Base-by-base conservation (phyloP, 2,329 filamentous ascomycete genomes). In the Colletotrichum plurivorum region DNA sequence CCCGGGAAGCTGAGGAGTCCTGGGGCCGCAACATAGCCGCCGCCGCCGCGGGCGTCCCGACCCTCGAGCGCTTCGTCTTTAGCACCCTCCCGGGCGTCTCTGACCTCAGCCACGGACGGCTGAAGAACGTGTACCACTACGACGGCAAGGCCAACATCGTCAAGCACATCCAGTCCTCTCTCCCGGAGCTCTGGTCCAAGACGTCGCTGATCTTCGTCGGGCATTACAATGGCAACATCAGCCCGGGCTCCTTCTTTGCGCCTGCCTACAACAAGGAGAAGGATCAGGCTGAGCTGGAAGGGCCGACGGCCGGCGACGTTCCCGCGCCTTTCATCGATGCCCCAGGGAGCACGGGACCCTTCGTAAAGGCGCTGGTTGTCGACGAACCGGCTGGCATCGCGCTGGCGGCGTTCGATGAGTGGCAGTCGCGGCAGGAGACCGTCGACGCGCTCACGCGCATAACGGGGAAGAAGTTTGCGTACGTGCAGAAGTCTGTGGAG, bases 21-120 rank as follows among this genome's bases (percentile, higher is more conserved):
- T 84, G 88, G 63, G 87, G 87, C 0, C 83, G 81, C 70, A 90
- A 89, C 67, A 84, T 89, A 20, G 84, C 82, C 2, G 83, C 87
- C 67, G 87, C 86, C 0, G 87, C 87, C 0, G 84, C 84, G 0
- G 73, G 36, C 9, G 13, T 49, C 3, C n/a, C 39, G 5, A 52
- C n/a, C 4, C 12, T 69, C 2, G 45, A 67, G 20, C 48, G 66
- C 12, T 67, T 69, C 25, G 4, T 69, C n/a, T 67, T 69, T 10
- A 65, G 61, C 31, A 69, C 16, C 15, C 49, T 67, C 0, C 55
- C 66, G 0, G 22, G 36, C 9, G 66, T 66, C 7, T 36, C 15
- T 0, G 36, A 61, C 6, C 20, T 67, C 2, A 67, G 41, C 27
- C n/a, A 36, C 8, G 62, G 62, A 6, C 66, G 41, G n/a, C 25